Evolutionary conservation across 1,139 yeast species (phyloP), one percentile per base, ranked within the genome.

Genomic region (Sugiyamaella japonica): DNA sequence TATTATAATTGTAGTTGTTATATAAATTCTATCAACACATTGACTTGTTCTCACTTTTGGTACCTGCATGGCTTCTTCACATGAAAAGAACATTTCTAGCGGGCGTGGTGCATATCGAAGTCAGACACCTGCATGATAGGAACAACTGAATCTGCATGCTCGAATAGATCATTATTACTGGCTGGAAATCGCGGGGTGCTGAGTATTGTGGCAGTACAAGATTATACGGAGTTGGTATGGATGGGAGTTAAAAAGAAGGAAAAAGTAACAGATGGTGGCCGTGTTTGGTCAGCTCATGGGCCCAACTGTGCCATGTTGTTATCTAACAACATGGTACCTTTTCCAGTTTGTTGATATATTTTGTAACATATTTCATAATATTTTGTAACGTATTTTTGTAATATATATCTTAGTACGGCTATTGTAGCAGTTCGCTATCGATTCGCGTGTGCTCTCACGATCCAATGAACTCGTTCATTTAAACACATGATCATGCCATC

Each of bases 141-240:
- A 42, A 32, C 5, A 4, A 36, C 32, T 9, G 16, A 25, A 12
- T 34, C 23, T 45, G 49, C 49, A 45, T 45, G 49, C 36, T 23
- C 15, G 32, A 45, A 45, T 45, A 9, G 17, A 12, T 36, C 32
- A 45, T 20, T 45, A 29, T 45, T 29, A 45, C 42, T 45, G 49
- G 49, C 23, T 45, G 25, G 17, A 16, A 45, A 36, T 36, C 41
- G 41, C 20, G 49, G 49, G 49, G 49, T 32, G 29, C 6, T 17
- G 25, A 39, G 10, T 20, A 20, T 20, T 6, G 25, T 20, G 25
- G 25, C 25, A 20, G 25, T 20, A 20, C 25, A 20, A 20, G 3
- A 20, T 20, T 20, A 20, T 39, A 17, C 28, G 3, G 7, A 6
- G 32, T 4, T 8, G 8, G 16, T 12, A 39, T 15, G 9, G 28